Conservation (phyloP, 2,329 filamentous ascomycete species). For the Aureobasidium sp. region DNA sequence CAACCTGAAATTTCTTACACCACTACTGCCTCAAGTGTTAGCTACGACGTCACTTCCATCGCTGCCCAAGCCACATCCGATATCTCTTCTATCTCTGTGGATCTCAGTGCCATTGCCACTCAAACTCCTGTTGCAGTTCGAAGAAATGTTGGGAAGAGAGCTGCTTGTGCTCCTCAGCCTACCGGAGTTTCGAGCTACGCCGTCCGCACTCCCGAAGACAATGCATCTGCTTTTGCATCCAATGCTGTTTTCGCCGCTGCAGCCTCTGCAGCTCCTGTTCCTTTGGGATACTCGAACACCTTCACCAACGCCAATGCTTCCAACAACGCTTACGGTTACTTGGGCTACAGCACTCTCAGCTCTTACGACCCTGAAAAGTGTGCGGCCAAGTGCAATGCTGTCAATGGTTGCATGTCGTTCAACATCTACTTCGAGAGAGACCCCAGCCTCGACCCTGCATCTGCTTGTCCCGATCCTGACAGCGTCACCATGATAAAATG, state of each 20-base stretch:
- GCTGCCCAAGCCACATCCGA: conserved; percentile 20
- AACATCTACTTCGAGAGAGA: conserved; percentile 22
- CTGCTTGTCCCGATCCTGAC: conserved; percentile 18
- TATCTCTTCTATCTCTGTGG: conserved; percentile 11
- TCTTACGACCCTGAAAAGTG: conserved; percentile 14
- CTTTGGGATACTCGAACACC: conserved; percentile 19
- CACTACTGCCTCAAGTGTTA: conserved; percentile 19
- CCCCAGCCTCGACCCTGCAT: conserved; percentile 17
- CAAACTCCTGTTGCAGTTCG: neutral
- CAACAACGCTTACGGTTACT: conserved; percentile 18
- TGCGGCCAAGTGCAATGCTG: conserved; percentile 18
- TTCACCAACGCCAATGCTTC: conserved; percentile 20
- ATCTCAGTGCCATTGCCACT: conserved; percentile 2
- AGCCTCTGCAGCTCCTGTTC: conserved; percentile 19
- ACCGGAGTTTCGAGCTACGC: conserved; percentile 17
- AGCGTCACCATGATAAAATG: conserved; percentile 19
- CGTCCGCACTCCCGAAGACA: conserved; percentile 17
- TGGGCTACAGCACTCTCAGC: conserved; percentile 15
- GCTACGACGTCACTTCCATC: conserved; percentile 22
- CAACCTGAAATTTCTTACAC: conserved; percentile 17
- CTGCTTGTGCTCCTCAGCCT: conserved; percentile 18
- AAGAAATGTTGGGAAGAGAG: conserved; percentile 10
- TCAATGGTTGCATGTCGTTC: conserved; percentile 18
- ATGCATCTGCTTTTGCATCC: conserved; percentile 17
- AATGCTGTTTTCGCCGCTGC: conserved; percentile 20